Conservation (phyloP, 2,329 filamentous ascomycete species). For the Rugonectria rugulosa region DNA sequence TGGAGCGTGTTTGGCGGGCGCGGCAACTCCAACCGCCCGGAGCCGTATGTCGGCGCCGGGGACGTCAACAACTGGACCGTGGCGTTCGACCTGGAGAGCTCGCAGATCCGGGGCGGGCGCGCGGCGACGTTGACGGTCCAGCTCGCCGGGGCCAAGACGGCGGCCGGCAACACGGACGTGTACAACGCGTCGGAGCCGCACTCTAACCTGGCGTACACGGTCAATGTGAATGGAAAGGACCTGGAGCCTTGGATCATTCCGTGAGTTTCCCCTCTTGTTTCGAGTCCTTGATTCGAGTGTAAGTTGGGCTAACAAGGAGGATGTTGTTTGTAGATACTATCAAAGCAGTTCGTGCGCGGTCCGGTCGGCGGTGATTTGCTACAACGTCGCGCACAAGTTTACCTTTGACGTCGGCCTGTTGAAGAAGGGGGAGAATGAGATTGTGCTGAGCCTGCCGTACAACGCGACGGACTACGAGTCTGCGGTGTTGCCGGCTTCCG, state of each 20-base stretch:
- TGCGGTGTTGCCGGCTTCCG: slow-evolving; percentile 59
- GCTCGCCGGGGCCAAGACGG: slow-evolving; percentile 67
- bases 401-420: slow-evolving; percentile 59
- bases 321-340: slow-evolving; percentile 27
- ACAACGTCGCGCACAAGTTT: slow-evolving; percentile 68
- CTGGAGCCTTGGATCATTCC: slow-evolving; percentile 64
- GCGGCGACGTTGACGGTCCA: slow-evolving; percentile 68
- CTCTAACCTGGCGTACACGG: slow-evolving; percentile 59
- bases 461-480: slow-evolving; percentile 67
- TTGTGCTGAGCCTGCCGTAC: slow-evolving; percentile 65
- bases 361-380: slow-evolving; percentile 66
- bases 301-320: not conserved
- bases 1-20: slow-evolving; percentile 69
- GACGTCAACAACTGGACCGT: slow-evolving; percentile 67
- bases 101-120: slow-evolving; percentile 50
- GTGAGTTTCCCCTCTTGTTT: slow-evolving; percentile 39
- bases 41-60: slow-evolving; percentile 52
- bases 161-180: slow-evolving; percentile 67
- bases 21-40: slow-evolving; percentile 54
- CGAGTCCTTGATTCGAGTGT: not conserved
- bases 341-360: slow-evolving; percentile 62
- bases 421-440: slow-evolving; percentile 59
- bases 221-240: slow-evolving; percentile 50
- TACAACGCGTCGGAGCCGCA: slow-evolving; percentile 62
- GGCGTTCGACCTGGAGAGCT: slow-evolving; percentile 55